A percentile compares a stretch with the other conserved stretches of the same genome.
Evolutionary conservation across 306 rosid species (phyloP).

Genomic region (Casuarina glauca): DNA sequence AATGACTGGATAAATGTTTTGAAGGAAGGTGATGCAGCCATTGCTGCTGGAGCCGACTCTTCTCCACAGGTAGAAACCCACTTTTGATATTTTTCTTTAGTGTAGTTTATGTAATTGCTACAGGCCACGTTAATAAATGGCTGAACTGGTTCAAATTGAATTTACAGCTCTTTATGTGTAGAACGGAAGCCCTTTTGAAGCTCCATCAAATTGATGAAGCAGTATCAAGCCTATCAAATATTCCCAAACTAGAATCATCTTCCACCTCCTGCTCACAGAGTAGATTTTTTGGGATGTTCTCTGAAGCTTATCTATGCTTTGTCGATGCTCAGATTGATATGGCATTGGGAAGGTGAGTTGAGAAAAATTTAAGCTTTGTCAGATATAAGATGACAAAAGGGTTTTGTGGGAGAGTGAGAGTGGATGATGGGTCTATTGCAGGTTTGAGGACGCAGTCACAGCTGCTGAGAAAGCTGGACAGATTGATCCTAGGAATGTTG

Average conservation of each 20-base stretch:
- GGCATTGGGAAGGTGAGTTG: constrained; percentile 96
- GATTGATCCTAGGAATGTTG: constrained; percentile 67
- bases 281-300: constrained; percentile 73
- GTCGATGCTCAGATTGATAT: constrained; percentile 77
- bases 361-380: constrained; percentile 30
- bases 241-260: constrained; percentile 44
- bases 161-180: constrained; percentile 95
- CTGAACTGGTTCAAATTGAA: constrained; percentile 70
- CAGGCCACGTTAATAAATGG: constrained; percentile 26
- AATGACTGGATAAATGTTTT: constrained; percentile 80
- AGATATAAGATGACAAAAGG: constrained; percentile 24
- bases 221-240: constrained; percentile 44
- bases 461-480: constrained; percentile 77
- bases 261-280: constrained; percentile 42
- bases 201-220: constrained; percentile 87
- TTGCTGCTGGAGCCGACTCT: constrained; percentile 73
- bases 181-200: constrained; percentile 91
- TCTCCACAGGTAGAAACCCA: constrained; percentile 66
- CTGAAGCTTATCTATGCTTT: constrained; percentile 69
- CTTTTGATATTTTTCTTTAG: neutral
- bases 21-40: constrained; percentile 67
- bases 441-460: constrained; percentile 94
- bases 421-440: constrained; percentile 74
- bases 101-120: neutral
- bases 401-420: constrained; percentile 53